Base-by-base conservation (phyloP, 257 asterid species). In the Lavandula angustifolia region DNA sequence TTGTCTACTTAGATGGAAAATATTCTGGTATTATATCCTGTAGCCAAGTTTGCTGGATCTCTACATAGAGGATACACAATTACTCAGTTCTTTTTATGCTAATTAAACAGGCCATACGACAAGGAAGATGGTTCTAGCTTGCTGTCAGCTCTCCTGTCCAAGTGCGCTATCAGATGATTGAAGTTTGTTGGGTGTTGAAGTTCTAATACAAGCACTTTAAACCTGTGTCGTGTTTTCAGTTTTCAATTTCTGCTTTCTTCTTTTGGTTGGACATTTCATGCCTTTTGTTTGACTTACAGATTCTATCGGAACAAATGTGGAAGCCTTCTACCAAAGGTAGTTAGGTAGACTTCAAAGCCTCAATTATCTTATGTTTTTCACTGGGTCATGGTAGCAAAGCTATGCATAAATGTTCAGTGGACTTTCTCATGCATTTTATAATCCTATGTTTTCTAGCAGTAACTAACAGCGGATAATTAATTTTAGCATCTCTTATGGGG, bases 61-160 rank as follows among this genome's bases (percentile, higher is more conserved):
- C 11, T 34, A 35, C 8, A 27, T 59, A 14, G 48, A 64, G 35
- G 52, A 33, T 54, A 43, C 9, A 67, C 17, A 38, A 61, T 62
- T 31, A 67, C 67, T 31, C 14, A 10, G 29, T 29, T 38, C 10
- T 29, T 73, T 65, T 54, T 14, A 62, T 68, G 71, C 56, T 55
- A 9, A 14, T 56, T 62, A 40, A 61, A 31, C 57, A 76, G 75
- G 72, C 54, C 62, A 56, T 54, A 4, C 43, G 60, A 17, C 71
- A 17, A 43, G 22, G 73, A 56, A 57, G 69, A 63, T 68, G 75
- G 78, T 57, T 72, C 61, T 67, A 47, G 63, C 56, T 75, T 3
- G 54, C 55, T 59, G 65, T 64, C 60, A 37, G 9, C 31, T 47
- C 32, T 33, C 64, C 69, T 51, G 66, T 61, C 40, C 51, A 57